These are phyloP conservation scores for Biscogniauxia sp. DNA, from an alignment of 2,329 filamentous ascomycete genomes.

Conservation along the genomic window DNA sequence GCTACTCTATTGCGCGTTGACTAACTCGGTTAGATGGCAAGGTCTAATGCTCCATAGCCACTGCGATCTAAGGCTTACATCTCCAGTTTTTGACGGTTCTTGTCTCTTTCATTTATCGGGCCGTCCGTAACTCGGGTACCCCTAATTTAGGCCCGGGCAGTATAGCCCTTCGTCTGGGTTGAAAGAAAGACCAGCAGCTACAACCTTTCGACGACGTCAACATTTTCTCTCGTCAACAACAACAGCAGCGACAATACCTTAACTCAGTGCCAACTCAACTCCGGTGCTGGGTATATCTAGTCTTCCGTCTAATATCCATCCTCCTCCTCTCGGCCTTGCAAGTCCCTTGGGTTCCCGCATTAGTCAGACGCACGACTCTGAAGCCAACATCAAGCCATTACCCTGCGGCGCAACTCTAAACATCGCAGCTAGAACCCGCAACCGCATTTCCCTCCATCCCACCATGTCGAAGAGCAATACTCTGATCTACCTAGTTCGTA, in stretches of 20 bases:
- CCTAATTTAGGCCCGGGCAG: conserved; percentile 11
- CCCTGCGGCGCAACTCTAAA: conserved; percentile 7
- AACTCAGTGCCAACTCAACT: neutral
- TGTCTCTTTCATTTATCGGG: neutral
- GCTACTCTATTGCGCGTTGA: conserved; percentile 17
- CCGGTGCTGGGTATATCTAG: neutral
- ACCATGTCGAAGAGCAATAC: conserved; percentile 44
- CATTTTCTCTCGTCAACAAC: conserved; percentile 2
- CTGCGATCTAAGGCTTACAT: neutral
- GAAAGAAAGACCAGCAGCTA: conserved; percentile 4
- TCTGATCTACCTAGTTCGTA: conserved; percentile 68
- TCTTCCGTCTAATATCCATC: neutral
- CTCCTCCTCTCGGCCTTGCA: neutral
- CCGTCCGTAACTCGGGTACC: neutral
- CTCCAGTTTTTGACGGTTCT: neutral
- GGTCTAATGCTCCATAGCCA: neutral
- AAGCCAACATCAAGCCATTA: conserved; percentile 3
- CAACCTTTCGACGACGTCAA: conserved; percentile 17
- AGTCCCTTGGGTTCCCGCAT: neutral
- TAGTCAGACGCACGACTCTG: neutral
- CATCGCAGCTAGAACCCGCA: neutral
- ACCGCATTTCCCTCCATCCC: conserved; percentile 2
- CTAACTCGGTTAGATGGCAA: conserved; percentile 4
- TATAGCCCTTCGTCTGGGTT: conserved; percentile 4
- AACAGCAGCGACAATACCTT: neutral